Conservation (phyloP, 345 rosid species). For the Pistacia integerrima region DNA sequence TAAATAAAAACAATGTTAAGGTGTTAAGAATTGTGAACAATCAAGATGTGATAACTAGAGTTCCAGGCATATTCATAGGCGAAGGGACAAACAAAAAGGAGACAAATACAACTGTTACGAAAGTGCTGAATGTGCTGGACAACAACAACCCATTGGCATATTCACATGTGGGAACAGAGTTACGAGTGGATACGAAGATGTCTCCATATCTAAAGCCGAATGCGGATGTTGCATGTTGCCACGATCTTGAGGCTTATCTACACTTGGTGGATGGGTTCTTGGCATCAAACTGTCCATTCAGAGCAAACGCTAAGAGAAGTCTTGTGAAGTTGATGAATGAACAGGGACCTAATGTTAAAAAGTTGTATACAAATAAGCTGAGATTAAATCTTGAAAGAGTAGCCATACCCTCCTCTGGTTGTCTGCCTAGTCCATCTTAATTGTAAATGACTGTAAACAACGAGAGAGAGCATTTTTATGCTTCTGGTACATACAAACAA, state of each 20-base stretch:
- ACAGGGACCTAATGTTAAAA: conserved; percentile 77
- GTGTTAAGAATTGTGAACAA: conserved; percentile 79
- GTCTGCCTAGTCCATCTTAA: conserved; percentile 61
- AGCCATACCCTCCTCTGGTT: conserved; percentile 30
- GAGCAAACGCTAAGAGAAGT: conserved; percentile 91
- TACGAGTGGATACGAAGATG: conserved; percentile 63
- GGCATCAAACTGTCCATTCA: conserved; percentile 78
- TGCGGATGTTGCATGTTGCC: conserved; percentile 80
- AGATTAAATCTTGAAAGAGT: conserved; percentile 43
- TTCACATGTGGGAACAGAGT: conserved; percentile 69
- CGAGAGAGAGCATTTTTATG: background rate
- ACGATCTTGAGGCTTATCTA: conserved; percentile 78
- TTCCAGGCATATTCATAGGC: conserved; percentile 63
- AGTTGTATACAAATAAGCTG: conserved; percentile 72
- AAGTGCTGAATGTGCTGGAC: conserved; percentile 36
- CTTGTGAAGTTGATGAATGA: conserved; percentile 68
- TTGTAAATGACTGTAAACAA: background rate
- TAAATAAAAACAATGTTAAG: conserved; percentile 53
- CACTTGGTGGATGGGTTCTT: conserved; percentile 85
- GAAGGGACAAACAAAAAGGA: conserved; percentile 34
- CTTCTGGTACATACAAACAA: background rate
- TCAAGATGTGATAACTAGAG: conserved; percentile 79
- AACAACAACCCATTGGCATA: conserved; percentile 58
- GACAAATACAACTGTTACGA: conserved; percentile 28
- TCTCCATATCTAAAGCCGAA: conserved; percentile 69